Evolutionary conservation across 225 moss, liverwort and hornwort genomes (phyloP).

Genomic region (Polytrichum commune): DNA sequence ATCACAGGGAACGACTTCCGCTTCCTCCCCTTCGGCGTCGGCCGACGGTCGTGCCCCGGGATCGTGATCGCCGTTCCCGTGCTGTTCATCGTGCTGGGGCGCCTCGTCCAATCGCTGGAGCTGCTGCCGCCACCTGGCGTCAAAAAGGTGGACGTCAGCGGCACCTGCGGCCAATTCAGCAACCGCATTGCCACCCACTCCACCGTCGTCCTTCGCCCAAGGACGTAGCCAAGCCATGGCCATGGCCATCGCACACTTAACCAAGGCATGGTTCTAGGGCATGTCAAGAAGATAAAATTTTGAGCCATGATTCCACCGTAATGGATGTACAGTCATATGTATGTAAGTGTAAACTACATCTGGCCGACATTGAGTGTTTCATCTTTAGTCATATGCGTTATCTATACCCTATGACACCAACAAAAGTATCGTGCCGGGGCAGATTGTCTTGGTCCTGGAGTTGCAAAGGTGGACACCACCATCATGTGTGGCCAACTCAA

Average conservation of each 20-base stretch:
- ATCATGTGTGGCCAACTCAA: conserved; percentile 41
- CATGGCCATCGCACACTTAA: no score
- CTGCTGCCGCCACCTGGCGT: conserved; percentile 18
- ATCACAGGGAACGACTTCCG: conserved; percentile 36
- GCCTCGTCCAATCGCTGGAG: conserved; percentile 23
- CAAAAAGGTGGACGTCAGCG: conserved; percentile 15
- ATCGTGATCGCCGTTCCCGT: conserved; percentile 32
- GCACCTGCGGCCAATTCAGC: conserved; percentile 42
- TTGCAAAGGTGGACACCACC: conserved; percentile 9
- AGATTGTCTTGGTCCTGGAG: conserved; percentile 17
- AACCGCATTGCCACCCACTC: conserved; percentile 26
- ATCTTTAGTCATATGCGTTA: no score
- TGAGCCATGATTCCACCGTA: no score
- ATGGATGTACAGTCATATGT: no score
- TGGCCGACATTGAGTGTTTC: no score
- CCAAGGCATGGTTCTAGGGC: no score
- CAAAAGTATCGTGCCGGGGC: conserved; percentile 9
- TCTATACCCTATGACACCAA: no score
- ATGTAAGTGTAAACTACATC: no score
- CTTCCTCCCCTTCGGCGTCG: conserved; percentile 31
- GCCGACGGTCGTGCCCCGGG: conserved; percentile 32
- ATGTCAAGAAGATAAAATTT: no score
- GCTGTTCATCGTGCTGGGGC: conserved; percentile 24
- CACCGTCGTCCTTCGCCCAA: conserved; percentile 18
- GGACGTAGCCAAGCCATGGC: not conserved